Evolutionary conservation across 2,329 filamentous ascomycete species (phyloP).

Genomic region (Ophiocordyceps camponoti-floridani): DNA sequence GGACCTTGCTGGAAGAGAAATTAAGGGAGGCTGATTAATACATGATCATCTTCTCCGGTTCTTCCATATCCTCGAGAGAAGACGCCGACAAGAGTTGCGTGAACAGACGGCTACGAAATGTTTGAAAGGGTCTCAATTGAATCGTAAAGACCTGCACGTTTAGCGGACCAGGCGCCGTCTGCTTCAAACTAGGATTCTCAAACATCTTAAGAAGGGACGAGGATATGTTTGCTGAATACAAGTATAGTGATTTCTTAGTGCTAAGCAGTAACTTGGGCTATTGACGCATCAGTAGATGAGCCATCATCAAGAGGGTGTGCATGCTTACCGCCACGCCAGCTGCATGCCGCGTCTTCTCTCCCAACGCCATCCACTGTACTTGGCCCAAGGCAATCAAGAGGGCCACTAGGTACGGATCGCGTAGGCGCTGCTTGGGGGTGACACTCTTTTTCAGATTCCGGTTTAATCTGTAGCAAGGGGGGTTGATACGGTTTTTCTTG

Average conservation of each 20-base stretch:
- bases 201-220: not conserved
- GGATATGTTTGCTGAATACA: slow-evolving; percentile 1
- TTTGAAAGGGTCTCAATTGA: not conserved
- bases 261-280: not conserved
- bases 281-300: not conserved
- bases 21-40: no score
- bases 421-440: not conserved
- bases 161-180: not conserved
- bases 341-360: not conserved
- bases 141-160: not conserved
- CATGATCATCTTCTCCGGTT: not conserved
- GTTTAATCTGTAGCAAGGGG: not conserved
- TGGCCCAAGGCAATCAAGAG: slow-evolving; percentile 1
- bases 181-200: not conserved
- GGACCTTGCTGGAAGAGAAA: no score
- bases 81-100: not conserved
- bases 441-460: not conserved
- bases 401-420: slow-evolving; percentile 1
- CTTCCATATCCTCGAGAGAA: not conserved
- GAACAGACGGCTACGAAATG: slow-evolving; percentile 1
- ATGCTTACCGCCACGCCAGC: not conserved
- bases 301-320: not conserved
- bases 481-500: not conserved
- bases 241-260: not conserved
- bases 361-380: not conserved